Evolutionary conservation across 129 eudicot genomes (phyloP).

Genomic region (Chrysanthemum makinoi): DNA sequence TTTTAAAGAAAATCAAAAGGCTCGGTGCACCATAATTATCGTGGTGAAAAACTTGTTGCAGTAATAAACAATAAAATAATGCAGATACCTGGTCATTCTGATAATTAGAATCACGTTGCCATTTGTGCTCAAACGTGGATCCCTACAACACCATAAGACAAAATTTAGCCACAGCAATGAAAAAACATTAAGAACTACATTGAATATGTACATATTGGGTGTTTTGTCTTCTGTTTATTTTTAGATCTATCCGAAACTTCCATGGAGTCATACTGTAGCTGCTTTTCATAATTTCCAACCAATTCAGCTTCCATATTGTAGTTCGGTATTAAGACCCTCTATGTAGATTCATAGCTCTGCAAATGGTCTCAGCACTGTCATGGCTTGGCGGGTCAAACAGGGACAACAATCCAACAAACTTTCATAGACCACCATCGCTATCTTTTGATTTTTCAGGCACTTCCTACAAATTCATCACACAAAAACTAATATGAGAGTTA

Average conservation of each 20-base stretch:
- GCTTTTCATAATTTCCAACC: constrained; percentile 63
- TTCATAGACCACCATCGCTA: constrained; percentile 75
- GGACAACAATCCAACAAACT: constrained; percentile 75
- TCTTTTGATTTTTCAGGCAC: constrained; percentile 80
- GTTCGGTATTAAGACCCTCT: constrained; percentile 48
- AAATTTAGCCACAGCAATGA: neutral
- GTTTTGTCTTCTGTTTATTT: constrained; percentile 83
- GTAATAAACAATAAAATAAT: no score
- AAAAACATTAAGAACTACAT: constrained; percentile 5
- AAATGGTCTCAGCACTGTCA: constrained; percentile 92
- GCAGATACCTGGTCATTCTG: no score
- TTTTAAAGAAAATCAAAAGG: no score
- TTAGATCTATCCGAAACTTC: constrained; percentile 74
- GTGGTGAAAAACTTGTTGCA: neutral
- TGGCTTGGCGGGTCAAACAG: constrained; percentile 90
- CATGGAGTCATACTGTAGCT: constrained; percentile 54
- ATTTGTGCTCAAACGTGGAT: constrained; percentile 59
- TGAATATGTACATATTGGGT: constrained; percentile 46
- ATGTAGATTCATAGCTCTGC: constrained; percentile 73
- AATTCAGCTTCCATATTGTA: constrained; percentile 80
- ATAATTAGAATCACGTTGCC: constrained; percentile 68
- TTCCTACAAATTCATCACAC: constrained; percentile 43
- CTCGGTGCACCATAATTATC: no score
- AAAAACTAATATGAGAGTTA: neutral
- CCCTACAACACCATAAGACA: constrained; percentile 44